Evolutionary conservation across 495 filamentous ascomycete genomes (phyloP), one percentile per base, ranked within the genome.

Genomic region (Hypomontagnella monticulosa): DNA sequence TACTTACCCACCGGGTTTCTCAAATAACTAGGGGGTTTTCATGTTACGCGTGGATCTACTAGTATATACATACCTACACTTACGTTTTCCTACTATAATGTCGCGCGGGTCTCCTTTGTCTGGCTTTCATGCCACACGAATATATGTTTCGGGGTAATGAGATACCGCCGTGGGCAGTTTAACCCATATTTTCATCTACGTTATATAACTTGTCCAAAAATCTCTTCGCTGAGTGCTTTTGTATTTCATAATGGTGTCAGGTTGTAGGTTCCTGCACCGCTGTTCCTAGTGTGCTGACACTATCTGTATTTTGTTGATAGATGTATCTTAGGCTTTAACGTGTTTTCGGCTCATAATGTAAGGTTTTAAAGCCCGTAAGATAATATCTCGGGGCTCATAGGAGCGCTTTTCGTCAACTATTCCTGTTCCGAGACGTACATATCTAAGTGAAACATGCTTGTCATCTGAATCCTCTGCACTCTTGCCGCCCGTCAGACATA

Each of bases 81-180:
- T 23, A 19, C 27, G 10, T 15, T 38, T 16, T 55, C 27, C 37
- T 34, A 52, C 19, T 44, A 18, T 57, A 34, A 61, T 52, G 37
- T 43, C 16, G 36, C 44, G 42, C 27, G 44, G 49, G 54, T 67
- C 48, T 67, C 65, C 43, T 67, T 62, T 41, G 37, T 47, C 46
- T 2, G 47, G 44, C 14, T 34, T 20, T 14, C 23, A 15, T 6
- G 23, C n/a, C 11, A 36, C 32, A 55, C 18, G 23, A 27, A 52
- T 43, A 19, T 15, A 27, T 37, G 44, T 32, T 16, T 6, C 5
- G 15, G 50, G 51, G 41, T 61, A 57, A 63, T 48, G 52, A 47
- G 47, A 68, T 51, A 63, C 47, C 59, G 48, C 16, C 16, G 55
- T 67, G 40, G 20, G 18, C 53, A 42, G 23, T 47, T 51, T 46